Evolutionary conservation across 257 asterid species (phyloP), one percentile per base, ranked within the genome.

Genomic region (Cinchona pubescens): DNA sequence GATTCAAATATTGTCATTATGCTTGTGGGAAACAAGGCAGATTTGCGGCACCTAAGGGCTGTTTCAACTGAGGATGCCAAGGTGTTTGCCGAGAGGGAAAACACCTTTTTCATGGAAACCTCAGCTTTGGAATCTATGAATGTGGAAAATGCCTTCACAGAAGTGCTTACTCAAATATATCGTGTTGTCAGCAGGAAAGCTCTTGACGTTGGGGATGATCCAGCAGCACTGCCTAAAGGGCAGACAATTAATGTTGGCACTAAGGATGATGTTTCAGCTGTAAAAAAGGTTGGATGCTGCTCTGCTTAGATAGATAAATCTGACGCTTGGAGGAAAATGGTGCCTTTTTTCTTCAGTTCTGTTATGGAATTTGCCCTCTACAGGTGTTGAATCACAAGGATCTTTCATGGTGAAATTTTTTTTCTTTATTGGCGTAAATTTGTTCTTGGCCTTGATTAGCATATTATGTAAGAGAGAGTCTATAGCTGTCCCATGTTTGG

Each of bases 1-100:
- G 96, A 90, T 72, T 76, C 91, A 29, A 88, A 75, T 82, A 90
- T 88, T 49, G 93, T 86, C 62, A 84, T 90, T 72, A 90, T 90
- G 96, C 90, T 90, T 32, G 88, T 90, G 59, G 96, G 93, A 35
- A 90, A 90, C 49, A 90, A 90, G 82, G 88, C 91, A 6, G 96
- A 90, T 80, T 71, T 90, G 73, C 96, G 92, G 69, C 96, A 90
- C 80, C 42, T 90, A 59, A 83, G 93, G 16, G 91, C 93, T 73
- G 93, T 90, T 69, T 82, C 91, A 34, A 86, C 93, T 0, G 93
- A 90, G 74, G 96, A 90, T 55, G 87, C 90, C 6, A 78, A 82
- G 53, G 87, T 89, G 65, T 90, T 86, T 82, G 90, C 93, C 21
- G 91, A 90, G 79, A 83, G 72, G 74, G 93, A 90, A 75, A 85